Base-by-base conservation (phyloP, 2,329 filamentous ascomycete genomes). In the Trichoderma sp. region DNA sequence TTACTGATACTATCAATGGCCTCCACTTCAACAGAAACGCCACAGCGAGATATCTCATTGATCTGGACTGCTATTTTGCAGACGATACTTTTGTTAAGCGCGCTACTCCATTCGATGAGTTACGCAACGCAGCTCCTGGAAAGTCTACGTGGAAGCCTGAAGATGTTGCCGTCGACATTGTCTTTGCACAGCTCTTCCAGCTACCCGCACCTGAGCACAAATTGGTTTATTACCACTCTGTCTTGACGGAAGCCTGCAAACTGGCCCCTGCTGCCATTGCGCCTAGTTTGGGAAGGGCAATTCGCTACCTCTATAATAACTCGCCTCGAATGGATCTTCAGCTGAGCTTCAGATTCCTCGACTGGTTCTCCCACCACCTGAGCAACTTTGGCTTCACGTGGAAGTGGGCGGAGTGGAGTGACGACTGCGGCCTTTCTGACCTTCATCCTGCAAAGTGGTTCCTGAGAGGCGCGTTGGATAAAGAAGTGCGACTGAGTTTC, bases 371-470 rank as follows among this genome's bases (percentile, higher is more conserved):
- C 20, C 96, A 99, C 80, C 96, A 99, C 84, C 84, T 99, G 75
- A 98, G 95, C 83, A 99, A 99, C 84, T 99, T 99, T 79, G 96
- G 97, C 68, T 99, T 98, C 80, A 96, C 96, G 11, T 99, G 96
- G 96, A 98, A 98, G 82, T 99, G 96, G 96, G 91, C 92, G 17
- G 96, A 99, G 83, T 99, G 96, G 96, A 88, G 93, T 62, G 93
- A 95, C 17, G 94, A 98, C 79, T 90, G 97, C 17, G 87, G 90
- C 57, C 87, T 97, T 30, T 88, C 93, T 0, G 85, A 91, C 73
- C 84, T 96, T 39, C 90, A 97, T 79, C 95, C 96, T 1, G 92
- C 91, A 83, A 98, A 98, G 83, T 93, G 95, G 36, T 98, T 99
- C 82, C 96, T 99, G 74, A 86, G 91, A 68, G 95, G 94, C 23